Evolutionary conservation across 345 rosid genomes (phyloP), one percentile per base, ranked within the genome.

Genomic region (Cochlearia excelsa): DNA sequence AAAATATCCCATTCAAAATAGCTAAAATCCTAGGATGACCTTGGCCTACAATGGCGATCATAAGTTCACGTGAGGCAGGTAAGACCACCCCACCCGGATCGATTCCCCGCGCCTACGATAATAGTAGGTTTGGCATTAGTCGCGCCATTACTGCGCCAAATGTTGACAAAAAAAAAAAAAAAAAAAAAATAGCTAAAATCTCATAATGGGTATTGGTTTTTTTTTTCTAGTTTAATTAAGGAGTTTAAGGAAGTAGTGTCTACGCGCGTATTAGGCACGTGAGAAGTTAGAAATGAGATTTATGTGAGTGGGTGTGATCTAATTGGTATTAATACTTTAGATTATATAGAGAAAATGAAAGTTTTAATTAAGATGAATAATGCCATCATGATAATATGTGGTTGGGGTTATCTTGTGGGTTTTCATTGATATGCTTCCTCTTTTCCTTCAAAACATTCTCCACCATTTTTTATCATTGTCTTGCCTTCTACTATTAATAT

Each of bases 391-490:
- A 65, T 71, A 65, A 58, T 71, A 59, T 59, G 75, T 71, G 75
- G 75, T 59, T 71, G 75, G 71, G 70, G 75, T 65, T 65, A 59
- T 59, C 75, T 65, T 65, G 66, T 71, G 75, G 75, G 70, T 65
- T 71, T 16, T 58, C 66, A 65, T 64, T 40, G 64, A 71, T 66
- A 71, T 71, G 70, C 75, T 65, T 65, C 51, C 47, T 52, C 61
- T 71, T 71, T 71, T 71, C 66, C 4, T 46, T 64, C 39, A 69
- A 62, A 57, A 65, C 70, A 71, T 71, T 71, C 74, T 52, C 57
- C 70, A 71, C 70, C 66, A 71, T 16, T 16, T 16, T 16, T 16
- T 16, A 16, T 59, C 70, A 71, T 71, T 64, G 44, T 51, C 31
- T 65, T 46, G 28, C 51, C 38, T 57, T 11, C 45, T 30, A 51